A percentile compares a stretch with the other conserved stretches of the same genome.
Conservation (phyloP, 768 basidiomycete genomes). For the Russula vinacea region DNA sequence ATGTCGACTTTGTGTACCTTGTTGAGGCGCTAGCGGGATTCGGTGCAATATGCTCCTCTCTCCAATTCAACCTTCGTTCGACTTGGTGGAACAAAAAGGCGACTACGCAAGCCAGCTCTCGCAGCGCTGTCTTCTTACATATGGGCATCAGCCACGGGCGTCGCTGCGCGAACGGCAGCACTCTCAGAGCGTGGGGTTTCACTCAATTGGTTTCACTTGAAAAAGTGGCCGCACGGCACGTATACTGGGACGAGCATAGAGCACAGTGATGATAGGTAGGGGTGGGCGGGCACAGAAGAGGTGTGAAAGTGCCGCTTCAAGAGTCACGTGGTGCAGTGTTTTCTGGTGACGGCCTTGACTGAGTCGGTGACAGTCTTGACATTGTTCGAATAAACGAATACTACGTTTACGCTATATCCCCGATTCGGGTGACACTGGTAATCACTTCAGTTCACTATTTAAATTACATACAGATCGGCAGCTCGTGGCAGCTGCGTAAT, state of each 20-base stretch:
- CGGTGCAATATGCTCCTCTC: conserved; percentile 44
- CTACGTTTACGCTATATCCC: no score
- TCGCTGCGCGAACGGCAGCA: conserved; percentile 55
- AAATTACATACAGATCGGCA: no score
- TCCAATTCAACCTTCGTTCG: background rate
- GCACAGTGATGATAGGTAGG: conserved; percentile 61
- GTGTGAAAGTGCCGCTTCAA: no score
- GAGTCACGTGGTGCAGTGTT: no score
- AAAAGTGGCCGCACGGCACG: conserved; percentile 63
- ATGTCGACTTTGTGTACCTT: conserved; percentile 92
- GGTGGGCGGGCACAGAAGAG: background rate
- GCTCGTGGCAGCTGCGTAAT: no score
- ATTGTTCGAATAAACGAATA: no score
- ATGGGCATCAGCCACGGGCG: conserved; percentile 71
- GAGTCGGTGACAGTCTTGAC: no score
- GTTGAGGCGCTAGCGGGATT: conserved; percentile 67
- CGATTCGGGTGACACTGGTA: no score
- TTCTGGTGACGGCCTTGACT: no score
- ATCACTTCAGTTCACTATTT: no score
- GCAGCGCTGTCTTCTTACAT: conserved; percentile 71
- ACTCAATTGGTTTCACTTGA: conserved; percentile 59
- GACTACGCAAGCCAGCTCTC: conserved; percentile 62
- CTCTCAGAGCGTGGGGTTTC: conserved; percentile 49
- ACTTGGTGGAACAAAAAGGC: conserved; percentile 34
- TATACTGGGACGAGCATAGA: conserved; percentile 81